Base-by-base conservation (phyloP, 768 basidiomycete genomes). In the Amanita subjunquillea region DNA sequence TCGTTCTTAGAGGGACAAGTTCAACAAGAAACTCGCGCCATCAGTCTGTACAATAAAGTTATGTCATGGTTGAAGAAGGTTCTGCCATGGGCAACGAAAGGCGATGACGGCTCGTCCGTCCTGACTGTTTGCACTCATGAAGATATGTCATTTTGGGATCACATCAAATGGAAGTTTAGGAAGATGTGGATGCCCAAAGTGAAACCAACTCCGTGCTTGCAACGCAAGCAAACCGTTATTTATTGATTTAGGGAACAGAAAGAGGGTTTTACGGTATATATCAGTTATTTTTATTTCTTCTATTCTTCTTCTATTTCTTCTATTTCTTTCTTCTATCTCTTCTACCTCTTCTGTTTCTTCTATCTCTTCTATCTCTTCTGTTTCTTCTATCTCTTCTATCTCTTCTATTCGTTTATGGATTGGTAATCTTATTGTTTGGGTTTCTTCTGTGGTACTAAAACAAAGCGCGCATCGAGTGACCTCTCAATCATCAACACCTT, bases 131-230 rank as follows among this genome's bases (percentile, higher is more conserved):
- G 3, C 8, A 20, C 12, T 30, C 15, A 12, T 15, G 42, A 37
- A 5, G 17, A 32, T 44, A 40, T 51, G 50, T 17, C 42, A 25
- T 23, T 51, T 13, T 51, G 50, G 50, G 32, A 43, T 9, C 12
- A 17, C 23, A 13, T 51, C 41, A 43, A 44, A 20, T 51, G 50
- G 50, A 44, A 20, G n/a, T 29, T 51, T 12, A 42, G 29, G 42
- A 51, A 51, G 23, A 30, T 44, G 20, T 51, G 41, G 50, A 2
- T 51, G n/a, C 50, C 50, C 5, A 25, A 51, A 37, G 50, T 51
- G 41, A 44, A 44, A 22, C 50, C 34, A 6, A 23, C 12, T 15
- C 29, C 22, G 13, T 5, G 40, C 8, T 37, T 39, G 17, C 38
- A 29, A 30, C 38, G 49, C 42, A 32, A 23, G 32, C 29, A 32